A percentile compares a stretch with the other conserved stretches of the same genome.
phyloP scores from a whole-genome alignment of 306 rosid species.

The Heteromeles arbutifolia region DNA sequence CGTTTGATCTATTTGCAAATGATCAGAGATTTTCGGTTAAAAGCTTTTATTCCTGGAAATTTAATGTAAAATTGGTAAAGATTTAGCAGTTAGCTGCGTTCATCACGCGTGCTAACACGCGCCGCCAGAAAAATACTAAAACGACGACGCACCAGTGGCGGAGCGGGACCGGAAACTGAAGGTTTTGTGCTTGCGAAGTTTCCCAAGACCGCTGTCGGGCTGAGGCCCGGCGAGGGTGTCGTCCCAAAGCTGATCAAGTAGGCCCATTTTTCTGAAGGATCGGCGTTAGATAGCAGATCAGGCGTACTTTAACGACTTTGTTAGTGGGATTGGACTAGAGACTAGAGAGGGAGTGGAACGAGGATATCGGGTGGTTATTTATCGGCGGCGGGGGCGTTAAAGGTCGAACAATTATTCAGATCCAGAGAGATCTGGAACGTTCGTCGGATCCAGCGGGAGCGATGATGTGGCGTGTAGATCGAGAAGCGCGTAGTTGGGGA shows the following conservation, averaged over 20 bases:
- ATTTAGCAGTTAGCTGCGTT: not conserved
- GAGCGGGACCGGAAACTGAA: slow-evolving; percentile 35
- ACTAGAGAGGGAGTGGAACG: fast-evolving
- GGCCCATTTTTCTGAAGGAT: slow-evolving; percentile 36
- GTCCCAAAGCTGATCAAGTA: slow-evolving; percentile 95
- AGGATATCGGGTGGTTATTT: slow-evolving; percentile 23
- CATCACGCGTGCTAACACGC: not conserved
- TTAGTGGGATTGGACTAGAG: not conserved
- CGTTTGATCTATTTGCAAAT: not conserved
- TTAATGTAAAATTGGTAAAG: not conserved
- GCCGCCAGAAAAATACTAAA: not conserved
- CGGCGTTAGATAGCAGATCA: not conserved
- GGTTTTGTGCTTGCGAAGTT: slow-evolving; percentile 60
- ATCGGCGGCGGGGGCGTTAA: slow-evolving; percentile 34
- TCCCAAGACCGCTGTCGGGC: slow-evolving; percentile 83
- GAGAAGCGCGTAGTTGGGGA: slow-evolving; percentile 32
- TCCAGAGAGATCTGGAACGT: slow-evolving; percentile 29
- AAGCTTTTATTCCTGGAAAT: not conserved
- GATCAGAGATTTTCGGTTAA: not conserved
- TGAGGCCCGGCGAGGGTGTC: slow-evolving; percentile 90
- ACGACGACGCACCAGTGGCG: slow-evolving; percentile 54
- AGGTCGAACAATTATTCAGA: slow-evolving; percentile 43
- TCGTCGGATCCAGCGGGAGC: not conserved
- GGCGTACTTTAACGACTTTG: too few relatives aligned
- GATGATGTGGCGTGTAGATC: slow-evolving; percentile 45